A percentile compares a stretch with the other conserved stretches of the same genome.
These are phyloP conservation scores for Paramecium sexaurelia DNA, from an alignment of 73 alveolate species.

Conservation along the genomic window DNA sequence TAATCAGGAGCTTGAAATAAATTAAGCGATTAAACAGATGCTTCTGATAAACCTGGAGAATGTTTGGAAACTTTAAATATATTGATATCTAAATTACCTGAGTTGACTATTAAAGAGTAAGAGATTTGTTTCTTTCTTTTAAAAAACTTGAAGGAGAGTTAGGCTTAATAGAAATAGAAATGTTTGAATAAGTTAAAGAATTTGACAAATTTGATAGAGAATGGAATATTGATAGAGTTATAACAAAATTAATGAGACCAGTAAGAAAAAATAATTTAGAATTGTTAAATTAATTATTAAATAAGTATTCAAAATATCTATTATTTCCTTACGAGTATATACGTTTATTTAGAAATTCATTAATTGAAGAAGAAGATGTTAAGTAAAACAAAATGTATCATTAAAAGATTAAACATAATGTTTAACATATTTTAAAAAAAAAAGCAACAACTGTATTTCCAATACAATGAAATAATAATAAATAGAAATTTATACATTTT, in stretches of 20 bases:
- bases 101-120: neutral
- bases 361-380: neutral
- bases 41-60: neutral
- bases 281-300: neutral
- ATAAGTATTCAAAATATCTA: neutral
- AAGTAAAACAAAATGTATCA: neutral
- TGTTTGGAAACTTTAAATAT: neutral
- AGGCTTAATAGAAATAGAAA: neutral
- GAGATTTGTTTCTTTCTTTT: neutral
- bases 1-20: neutral
- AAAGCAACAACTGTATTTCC: neutral
- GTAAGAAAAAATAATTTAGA: neutral
- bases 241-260: neutral
- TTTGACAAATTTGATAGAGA: conserved; percentile 2
- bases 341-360: neutral
- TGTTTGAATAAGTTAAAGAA: neutral
- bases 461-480: neutral
- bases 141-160: neutral
- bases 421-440: neutral
- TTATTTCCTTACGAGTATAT: neutral
- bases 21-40: neutral
- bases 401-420: neutral
- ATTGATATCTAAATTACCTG: neutral
- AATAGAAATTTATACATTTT: too few relatives aligned
- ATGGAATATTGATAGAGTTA: neutral